These are phyloP conservation scores for Rhodotorula sp. DNA, from an alignment of 1,284 basidiomycete genomes.

Conservation along the genomic window DNA sequence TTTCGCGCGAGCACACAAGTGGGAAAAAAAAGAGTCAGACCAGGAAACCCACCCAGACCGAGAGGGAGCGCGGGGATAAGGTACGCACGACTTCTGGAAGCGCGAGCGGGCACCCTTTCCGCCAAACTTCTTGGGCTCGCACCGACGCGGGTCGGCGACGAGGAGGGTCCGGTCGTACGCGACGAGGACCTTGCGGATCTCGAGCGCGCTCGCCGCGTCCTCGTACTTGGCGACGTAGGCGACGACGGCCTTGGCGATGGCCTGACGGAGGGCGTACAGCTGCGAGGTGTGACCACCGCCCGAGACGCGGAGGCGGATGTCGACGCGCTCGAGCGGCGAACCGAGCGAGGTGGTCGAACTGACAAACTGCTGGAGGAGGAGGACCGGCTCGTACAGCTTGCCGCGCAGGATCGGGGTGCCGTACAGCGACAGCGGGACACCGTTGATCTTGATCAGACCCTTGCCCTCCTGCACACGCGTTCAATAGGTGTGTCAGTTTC, in stretches of 20 bases:
- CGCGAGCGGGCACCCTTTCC: conserved; percentile 61
- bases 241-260: conserved; percentile 95
- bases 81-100: conserved; percentile 43
- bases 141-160: conserved; percentile 80
- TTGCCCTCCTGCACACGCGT: conserved; percentile 71
- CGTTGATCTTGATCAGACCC: conserved; percentile 96
- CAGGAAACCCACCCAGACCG: background rate
- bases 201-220: conserved; percentile 94
- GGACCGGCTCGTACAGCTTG: conserved; percentile 89
- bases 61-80: background rate
- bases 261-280: conserved; percentile 98
- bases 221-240: conserved; percentile 98
- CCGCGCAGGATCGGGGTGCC: conserved; percentile 87
- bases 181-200: conserved; percentile 93
- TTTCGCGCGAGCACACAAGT: background rate
- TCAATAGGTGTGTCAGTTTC: background rate
- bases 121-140: conserved; percentile 82
- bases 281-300: conserved; percentile 99
- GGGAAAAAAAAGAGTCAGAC: no score
- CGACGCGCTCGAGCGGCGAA: conserved; percentile 63
- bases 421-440: conserved; percentile 91
- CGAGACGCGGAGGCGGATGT: conserved; percentile 97
- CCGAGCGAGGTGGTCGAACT: conserved; percentile 49
- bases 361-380: conserved; percentile 82
- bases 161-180: conserved; percentile 80